Evolutionary conservation across 139 green algal genomes (phyloP), one percentile per base, ranked within the genome.

Genomic region (Pleodorina starrii): DNA sequence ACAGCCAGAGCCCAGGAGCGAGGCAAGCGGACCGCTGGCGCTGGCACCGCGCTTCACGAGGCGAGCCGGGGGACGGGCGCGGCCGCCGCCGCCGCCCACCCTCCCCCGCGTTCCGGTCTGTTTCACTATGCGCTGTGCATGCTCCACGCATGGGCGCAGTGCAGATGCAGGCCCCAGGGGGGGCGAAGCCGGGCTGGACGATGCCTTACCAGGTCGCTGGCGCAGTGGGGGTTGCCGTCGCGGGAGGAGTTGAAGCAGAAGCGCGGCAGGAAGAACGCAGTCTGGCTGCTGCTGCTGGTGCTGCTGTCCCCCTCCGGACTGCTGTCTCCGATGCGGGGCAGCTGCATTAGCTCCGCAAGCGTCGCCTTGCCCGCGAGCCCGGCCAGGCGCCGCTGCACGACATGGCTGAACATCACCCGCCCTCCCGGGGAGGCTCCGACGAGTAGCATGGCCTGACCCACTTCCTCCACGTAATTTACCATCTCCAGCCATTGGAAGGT

Each of bases 201-300:
- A 66, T 4, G 9, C 3, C 54, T 12, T 25, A 66, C 54, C 54
- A 66, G 54, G 54, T 66, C 54, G 54, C 29, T 12, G 7, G 29
- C 54, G 9, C 54, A 66, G 54, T 66, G 6, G 54, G 54, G 29
- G 54, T 25, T 66, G 25, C 2, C 6, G 59, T 77, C 21, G 16
- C 42, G 16, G 4, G 79, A 59, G 3, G 25, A 38, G 59, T 86
- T 86, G 79, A 72, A 86, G 81, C 81, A 87, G 44, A 68, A 87
- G 17, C n/a, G 14, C 19, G 81, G 81, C n/a, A 87, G 60, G 29
- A 29, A 48, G 44, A 78, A 87, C 6, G 81, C 81, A 12, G 69
- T 77, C 27, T 80, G 72, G 40, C 57, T 48, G 25, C 32, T 25
- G 29, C 25, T 25, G 7, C 21, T 2, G 19, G 72, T n/a, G 29